Base-by-base conservation (phyloP, 2,329 filamentous ascomycete genomes). In the Talaromyces sp. region DNA sequence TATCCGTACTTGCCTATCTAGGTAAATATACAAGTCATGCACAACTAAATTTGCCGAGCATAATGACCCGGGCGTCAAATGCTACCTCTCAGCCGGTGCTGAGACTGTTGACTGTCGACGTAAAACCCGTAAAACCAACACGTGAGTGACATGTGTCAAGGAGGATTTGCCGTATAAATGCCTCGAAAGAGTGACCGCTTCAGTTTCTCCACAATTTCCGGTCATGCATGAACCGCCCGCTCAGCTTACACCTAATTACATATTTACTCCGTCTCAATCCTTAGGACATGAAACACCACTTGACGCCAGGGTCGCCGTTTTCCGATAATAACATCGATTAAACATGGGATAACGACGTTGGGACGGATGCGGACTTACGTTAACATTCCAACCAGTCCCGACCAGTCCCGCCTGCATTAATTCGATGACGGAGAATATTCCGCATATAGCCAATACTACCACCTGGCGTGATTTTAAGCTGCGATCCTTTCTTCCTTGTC, bases 1-100 rank as follows among this genome's bases (percentile, higher is more conserved):
- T 50, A 56, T 60, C 26, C 31, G 38, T 56, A 31, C 26, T 60
- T 60, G 49, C 59, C 59, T 41, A 49, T 41, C 58, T 51, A 29
- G 49, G 29, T 2, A 55, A 27, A 29, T 29, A 52, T 29, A 29
- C 49, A 51, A 51, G 26, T 51, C 21, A 51, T 51, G 49, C 49
- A 52, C 10, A 21, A 21, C 21, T 13, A 21, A 46, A 24, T 19
- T 46, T 46, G n/a, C 41, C 41, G 41, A 13, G 41, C 10, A 32
- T 32, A 32, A 35, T 17, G 11, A 38, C 9, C 35, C n/a, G 4
- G 14, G 35, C 14, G 6, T 38, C 14, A 38, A 35, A 35, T 35
- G 32, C 32, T 13, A 14, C 32, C 2, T n/a, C 35, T 38, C 35
- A 38, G 32, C 13, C 6, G 14, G 32, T 35, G 13, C 32, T 35